Percentiles rank a stretch among this genome's conserved stretches.
Evolutionary conservation across 176 grass and related monocot genomes (phyloP).

Genomic region (Oryza glumipatula): DNA sequence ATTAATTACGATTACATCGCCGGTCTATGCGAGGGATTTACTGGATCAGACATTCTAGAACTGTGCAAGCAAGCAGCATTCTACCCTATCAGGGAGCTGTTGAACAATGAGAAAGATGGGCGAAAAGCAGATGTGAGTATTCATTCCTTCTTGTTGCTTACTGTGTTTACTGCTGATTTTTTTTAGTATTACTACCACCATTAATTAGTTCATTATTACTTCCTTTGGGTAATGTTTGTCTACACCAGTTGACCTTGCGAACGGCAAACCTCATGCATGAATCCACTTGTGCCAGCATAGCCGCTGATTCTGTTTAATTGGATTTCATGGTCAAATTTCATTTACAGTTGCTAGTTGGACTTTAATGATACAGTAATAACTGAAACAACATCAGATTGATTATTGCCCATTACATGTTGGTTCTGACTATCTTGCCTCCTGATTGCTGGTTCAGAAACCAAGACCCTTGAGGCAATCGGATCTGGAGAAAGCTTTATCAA

Average conservation of each 20-base stretch:
- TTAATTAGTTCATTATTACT: neutral
- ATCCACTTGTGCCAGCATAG: neutral
- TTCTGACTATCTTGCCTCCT: conserved; percentile 24
- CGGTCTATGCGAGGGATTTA: conserved; percentile 85
- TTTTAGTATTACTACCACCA: conserved; percentile 9
- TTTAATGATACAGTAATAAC: neutral
- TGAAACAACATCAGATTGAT: neutral
- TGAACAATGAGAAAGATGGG: conserved; percentile 84
- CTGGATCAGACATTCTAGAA: conserved; percentile 90
- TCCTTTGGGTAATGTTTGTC: neutral
- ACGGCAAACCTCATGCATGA: neutral
- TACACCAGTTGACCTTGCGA: neutral
- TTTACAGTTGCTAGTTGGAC: neutral
- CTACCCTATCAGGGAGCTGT: conserved; percentile 84
- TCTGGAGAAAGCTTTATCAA: conserved; percentile 70
- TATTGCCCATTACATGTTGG: neutral
- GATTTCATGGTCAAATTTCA: neutral
- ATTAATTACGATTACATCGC: conserved; percentile 87
- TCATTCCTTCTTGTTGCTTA: conserved; percentile 7
- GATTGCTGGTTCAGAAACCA: conserved; percentile 60
- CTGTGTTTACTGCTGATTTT: neutral
- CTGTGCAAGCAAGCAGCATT: conserved; percentile 96
- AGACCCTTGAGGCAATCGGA: conserved; percentile 74
- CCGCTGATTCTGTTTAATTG: neutral
- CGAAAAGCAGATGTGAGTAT: conserved; percentile 55